These are phyloP conservation scores for Gastrodia elata DNA, from an alignment of 106 monocot genomes.

Conservation along the genomic window DNA sequence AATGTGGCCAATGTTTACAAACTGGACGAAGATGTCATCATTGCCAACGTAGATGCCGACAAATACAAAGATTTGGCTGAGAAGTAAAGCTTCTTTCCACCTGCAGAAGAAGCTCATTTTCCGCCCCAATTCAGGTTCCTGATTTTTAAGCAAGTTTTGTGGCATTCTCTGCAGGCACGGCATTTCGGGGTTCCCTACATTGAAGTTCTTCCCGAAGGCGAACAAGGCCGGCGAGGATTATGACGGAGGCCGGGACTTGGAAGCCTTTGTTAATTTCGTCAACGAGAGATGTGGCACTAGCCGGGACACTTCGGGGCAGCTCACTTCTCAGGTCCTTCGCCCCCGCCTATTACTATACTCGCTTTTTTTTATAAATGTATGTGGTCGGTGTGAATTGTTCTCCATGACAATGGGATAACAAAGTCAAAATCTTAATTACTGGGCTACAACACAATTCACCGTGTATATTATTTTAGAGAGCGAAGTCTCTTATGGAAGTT, in stretches of 20 bases:
- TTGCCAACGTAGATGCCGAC: constrained; percentile 96
- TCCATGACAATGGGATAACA: no score
- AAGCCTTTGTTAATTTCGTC: constrained; percentile 78
- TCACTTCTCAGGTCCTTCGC: constrained; percentile 54
- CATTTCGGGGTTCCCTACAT: constrained; percentile 83
- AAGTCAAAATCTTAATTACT: no score
- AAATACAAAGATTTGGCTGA: constrained; percentile 80
- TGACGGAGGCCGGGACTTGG: constrained; percentile 69
- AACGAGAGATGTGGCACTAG: constrained; percentile 85
- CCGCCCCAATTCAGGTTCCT: background rate
- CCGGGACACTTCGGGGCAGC: constrained; percentile 74
- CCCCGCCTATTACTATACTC: no score
- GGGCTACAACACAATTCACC: no score
- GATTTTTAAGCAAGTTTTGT: background rate
- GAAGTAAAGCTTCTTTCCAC: constrained; percentile 35
- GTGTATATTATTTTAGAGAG: no score
- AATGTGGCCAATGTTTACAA: constrained; percentile 68
- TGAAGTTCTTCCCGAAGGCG: constrained; percentile 90
- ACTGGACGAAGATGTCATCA: constrained; percentile 67
- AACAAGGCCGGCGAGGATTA: constrained; percentile 97
- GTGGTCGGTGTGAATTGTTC: no score
- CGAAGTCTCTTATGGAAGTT: background rate
- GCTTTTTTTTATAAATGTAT: no score
- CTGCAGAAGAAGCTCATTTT: background rate
- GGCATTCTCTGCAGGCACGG: constrained; percentile 24